These are phyloP conservation scores for Backusella morwellensis DNA, from an alignment of 192 early-diverging fungal genomes.

Conservation along the genomic window DNA sequence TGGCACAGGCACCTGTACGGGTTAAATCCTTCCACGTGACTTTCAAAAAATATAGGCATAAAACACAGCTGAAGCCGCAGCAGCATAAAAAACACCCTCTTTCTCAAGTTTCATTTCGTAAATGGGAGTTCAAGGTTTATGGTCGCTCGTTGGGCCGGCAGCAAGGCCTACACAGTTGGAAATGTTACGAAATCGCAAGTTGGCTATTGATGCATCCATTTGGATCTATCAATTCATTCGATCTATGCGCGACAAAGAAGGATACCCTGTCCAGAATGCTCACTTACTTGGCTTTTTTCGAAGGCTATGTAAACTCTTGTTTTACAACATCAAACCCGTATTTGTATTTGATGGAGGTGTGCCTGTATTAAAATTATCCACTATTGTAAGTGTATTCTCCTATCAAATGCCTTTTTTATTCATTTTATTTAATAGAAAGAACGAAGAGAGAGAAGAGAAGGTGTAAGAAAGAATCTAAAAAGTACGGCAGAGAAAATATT, in stretches of 20 bases:
- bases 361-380: constrained; percentile 80
- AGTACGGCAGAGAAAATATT: constrained; percentile 84
- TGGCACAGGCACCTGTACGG: too few relatives aligned
- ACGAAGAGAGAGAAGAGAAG: constrained; percentile 42
- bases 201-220: constrained; percentile 95
- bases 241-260: constrained; percentile 89
- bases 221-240: constrained; percentile 98
- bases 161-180: constrained; percentile 81
- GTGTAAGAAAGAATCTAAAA: constrained; percentile 53
- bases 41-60: not conserved
- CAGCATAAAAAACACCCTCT: not conserved
- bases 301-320: constrained; percentile 91
- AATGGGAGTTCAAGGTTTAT: constrained; percentile 96
- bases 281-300: constrained; percentile 94
- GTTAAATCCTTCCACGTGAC: not conserved
- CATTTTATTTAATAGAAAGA: constrained; percentile 35
- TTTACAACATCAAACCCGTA: constrained; percentile 85
- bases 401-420: not conserved
- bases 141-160: constrained; percentile 80
- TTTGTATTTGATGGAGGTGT: constrained; percentile 97
- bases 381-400: constrained; percentile 51
- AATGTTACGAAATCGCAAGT: constrained; percentile 62
- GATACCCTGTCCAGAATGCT: constrained; percentile 76
- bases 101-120: not conserved
- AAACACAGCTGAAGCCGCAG: not conserved